phyloP scores from a whole-genome alignment of 2,329 filamentous ascomycete species.

The Sclerotinia sclerotiorum region DNA sequence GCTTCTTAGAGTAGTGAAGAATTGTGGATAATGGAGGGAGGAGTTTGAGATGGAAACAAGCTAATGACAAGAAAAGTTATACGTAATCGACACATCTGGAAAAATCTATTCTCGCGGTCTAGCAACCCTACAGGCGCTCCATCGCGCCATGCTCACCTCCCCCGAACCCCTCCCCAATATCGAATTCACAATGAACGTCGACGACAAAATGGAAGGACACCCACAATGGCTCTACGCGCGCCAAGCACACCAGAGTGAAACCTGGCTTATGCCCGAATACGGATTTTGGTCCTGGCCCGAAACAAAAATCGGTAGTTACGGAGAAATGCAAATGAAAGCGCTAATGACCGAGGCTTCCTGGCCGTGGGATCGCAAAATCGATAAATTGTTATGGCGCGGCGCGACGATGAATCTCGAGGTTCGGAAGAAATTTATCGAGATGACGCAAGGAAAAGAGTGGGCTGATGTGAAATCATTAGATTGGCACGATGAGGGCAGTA shows the following conservation, averaged over 20 bases:
- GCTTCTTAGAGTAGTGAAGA: constrained; percentile 24
- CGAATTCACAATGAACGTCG: constrained; percentile 52
- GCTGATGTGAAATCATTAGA: constrained; percentile 45
- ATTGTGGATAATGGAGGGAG: no score
- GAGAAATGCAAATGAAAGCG: constrained; percentile 43
- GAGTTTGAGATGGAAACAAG: not conserved
- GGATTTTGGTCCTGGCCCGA: constrained; percentile 54
- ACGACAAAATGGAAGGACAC: constrained; percentile 45
- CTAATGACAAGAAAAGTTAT: constrained; percentile 6
- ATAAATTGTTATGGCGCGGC: constrained; percentile 50
- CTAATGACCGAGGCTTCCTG: constrained; percentile 40
- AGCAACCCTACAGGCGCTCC: constrained; percentile 52
- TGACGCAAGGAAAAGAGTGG: constrained; percentile 42
- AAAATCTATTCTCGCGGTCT: constrained; percentile 33
- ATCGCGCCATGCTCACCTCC: constrained; percentile 51
- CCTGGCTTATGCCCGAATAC: constrained; percentile 56
- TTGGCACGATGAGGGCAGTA: constrained; percentile 20
- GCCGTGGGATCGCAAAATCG: constrained; percentile 41
- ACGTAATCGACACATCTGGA: constrained; percentile 15
- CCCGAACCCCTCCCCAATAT: constrained; percentile 50
- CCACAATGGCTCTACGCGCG: constrained; percentile 19
- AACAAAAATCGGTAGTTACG: constrained; percentile 49
- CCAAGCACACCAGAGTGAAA: constrained; percentile 10
- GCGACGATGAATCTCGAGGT: constrained; percentile 43
- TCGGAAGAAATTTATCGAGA: constrained; percentile 26